Percentiles rank a stretch among this genome's conserved stretches.
These are phyloP conservation scores for Lagerstroemia speciosa DNA, from an alignment of 345 rosid genomes.

Conservation along the genomic window DNA sequence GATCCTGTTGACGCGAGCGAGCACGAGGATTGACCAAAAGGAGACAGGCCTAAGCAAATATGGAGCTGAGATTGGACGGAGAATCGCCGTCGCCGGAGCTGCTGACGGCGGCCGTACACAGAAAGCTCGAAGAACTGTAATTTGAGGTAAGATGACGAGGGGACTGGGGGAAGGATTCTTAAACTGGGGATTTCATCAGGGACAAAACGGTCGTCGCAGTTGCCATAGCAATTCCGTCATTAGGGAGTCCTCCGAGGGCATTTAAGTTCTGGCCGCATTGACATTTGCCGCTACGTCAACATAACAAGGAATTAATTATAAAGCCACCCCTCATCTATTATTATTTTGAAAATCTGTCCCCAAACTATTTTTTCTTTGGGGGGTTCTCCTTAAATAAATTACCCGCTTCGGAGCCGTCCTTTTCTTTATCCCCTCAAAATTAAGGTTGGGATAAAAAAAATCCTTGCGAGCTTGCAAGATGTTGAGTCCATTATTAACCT, in stretches of 20 bases:
- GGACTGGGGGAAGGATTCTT: conserved; percentile 7
- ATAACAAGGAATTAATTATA: no score
- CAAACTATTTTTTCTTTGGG: no score
- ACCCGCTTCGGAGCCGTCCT: no score
- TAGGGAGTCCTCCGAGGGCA: not conserved
- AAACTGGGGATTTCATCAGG: conserved; percentile 17
- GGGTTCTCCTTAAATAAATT: no score
- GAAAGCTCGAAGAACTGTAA: not conserved
- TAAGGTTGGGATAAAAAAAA: no score
- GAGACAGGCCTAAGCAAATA: not conserved
- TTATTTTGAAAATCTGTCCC: no score
- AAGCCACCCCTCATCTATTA: no score
- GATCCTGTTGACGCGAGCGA: not conserved
- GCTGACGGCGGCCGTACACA: not conserved
- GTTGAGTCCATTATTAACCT: no score
- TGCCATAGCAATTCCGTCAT: not conserved
- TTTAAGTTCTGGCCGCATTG: no score
- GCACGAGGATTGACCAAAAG: not conserved
- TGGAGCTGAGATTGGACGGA: not conserved
- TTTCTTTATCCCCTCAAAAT: no score
- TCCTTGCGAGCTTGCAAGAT: no score
- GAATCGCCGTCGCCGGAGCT: not conserved
- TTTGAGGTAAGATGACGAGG: not conserved
- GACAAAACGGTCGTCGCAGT: conserved; percentile 10
- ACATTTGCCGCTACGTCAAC: no score